These are phyloP conservation scores for Eucalyptus viminalis DNA, from an alignment of 345 rosid species.

Conservation along the genomic window DNA sequence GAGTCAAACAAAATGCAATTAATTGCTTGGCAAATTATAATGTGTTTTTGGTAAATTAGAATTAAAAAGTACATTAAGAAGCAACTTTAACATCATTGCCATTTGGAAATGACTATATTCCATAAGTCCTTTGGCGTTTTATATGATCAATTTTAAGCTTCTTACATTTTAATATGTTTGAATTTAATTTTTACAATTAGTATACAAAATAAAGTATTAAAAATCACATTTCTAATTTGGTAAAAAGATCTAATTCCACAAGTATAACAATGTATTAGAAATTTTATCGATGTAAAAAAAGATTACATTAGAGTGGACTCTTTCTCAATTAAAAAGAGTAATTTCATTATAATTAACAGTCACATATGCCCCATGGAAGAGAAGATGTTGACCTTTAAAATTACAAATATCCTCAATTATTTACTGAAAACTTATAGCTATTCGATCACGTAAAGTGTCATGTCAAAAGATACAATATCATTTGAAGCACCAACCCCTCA, in stretches of 20 bases:
- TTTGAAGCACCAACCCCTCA: neutral
- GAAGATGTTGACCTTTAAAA: neutral
- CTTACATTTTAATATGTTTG: neutral
- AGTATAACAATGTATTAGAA: neutral
- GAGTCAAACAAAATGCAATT: neutral
- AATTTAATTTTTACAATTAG: neutral
- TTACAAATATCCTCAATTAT: neutral
- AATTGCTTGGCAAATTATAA: neutral
- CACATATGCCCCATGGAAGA: neutral
- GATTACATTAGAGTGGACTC: neutral
- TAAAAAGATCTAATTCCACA: neutral
- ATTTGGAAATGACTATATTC: neutral
- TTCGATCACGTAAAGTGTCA: neutral
- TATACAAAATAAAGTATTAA: neutral
- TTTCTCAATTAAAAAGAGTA: neutral
- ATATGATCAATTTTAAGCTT: neutral
- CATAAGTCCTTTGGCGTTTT: neutral
- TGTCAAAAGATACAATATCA: neutral
- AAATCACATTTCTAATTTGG: neutral
- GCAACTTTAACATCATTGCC: neutral
- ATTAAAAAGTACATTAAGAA: neutral
- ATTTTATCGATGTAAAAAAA: neutral
- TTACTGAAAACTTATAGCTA: neutral
- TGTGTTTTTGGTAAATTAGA: neutral
- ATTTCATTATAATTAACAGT: neutral